Evolutionary conservation across 805 yeast genomes (phyloP).

Genomic region (Hanseniaspora jakobsenii): DNA sequence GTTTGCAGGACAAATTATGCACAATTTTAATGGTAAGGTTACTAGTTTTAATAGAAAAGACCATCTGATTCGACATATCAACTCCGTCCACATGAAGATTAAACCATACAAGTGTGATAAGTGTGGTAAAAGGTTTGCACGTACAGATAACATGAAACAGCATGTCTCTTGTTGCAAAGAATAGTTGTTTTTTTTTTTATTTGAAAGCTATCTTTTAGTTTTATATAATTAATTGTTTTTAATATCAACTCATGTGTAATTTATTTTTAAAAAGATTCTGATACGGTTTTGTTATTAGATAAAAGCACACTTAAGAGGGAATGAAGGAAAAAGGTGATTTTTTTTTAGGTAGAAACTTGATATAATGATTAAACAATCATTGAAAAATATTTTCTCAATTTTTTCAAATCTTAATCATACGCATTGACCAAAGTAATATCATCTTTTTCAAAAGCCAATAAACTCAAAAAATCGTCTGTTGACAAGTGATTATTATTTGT

Average conservation of each 20-base stretch:
- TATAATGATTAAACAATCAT: too few relatives aligned
- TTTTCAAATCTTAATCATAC: too few relatives aligned
- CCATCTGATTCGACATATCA: conserved; percentile 60
- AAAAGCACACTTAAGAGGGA: too few relatives aligned
- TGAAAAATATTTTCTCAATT: too few relatives aligned
- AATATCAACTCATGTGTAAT: conserved; percentile 16
- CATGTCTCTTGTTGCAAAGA: conserved; percentile 47
- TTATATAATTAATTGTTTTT: conserved; percentile 16
- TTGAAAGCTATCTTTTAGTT: neutral
- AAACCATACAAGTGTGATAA: conserved; percentile 55
- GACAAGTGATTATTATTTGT: too few relatives aligned
- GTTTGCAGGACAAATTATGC: neutral
- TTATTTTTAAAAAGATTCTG: too few relatives aligned
- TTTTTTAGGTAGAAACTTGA: too few relatives aligned
- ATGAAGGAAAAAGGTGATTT: too few relatives aligned
- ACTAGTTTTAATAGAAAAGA: conserved; percentile 64
- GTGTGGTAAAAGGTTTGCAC: conserved; percentile 47
- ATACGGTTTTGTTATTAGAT: too few relatives aligned
- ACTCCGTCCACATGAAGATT: conserved; percentile 61
- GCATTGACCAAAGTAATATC: too few relatives aligned
- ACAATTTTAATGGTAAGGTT: conserved; percentile 30
- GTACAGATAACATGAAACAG: conserved; percentile 55
- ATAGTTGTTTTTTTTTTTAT: neutral
- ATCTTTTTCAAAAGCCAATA: too few relatives aligned
- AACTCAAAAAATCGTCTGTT: too few relatives aligned